Evolutionary conservation across 2,329 filamentous ascomycete species (phyloP), one percentile per base, ranked within the genome.

Genomic region (Diaporthe citrichinensis): DNA sequence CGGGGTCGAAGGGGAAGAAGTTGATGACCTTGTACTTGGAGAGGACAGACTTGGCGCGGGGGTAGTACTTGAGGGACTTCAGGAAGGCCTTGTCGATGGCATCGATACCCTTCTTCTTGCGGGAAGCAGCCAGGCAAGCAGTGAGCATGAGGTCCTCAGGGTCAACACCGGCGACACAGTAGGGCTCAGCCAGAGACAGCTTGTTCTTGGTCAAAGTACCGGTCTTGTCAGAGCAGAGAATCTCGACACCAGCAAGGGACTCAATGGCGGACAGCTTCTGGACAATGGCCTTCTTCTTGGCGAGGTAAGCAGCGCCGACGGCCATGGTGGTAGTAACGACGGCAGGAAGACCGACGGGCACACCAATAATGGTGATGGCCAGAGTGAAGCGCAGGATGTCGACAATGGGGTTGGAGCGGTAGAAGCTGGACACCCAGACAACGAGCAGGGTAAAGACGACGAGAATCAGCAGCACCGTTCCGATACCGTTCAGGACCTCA

Each of bases 301-400:
- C 95, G 76, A 98, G 91, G 85, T 97, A 97, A 78, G 95, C 94
- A 79, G 95, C 95, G 87, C 95, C 95, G 84, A 98, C 95, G 84
- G 95, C 95, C 95, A 98, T 97, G 83, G 95, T 98, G 80, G 95
- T 98, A 81, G 95, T 98, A 77, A 97, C 95, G 87, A 98, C 95
- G 80, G 94, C 95, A 76, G 95, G 95, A 79, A 98, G 94, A 92
- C 95, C 95, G 86, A 98, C 95, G 73, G 95, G 95, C 36, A 98
- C 95, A 90, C 95, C 95, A 77, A 97, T 94, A 79, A 98, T 96
- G 80, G 94, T 97, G 81, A 98, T 96, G 79, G 94, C 95, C 59
- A 98, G 90, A 73, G 95, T 97, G 87, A 95, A 97, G 79, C 94
- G 90, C 65, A 98, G 92, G 76, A 98, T 97, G 8, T 86, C 85